A percentile compares a stretch with the other conserved stretches of the same genome.
phyloP scores from a whole-genome alignment of 306 rosid species.

The Alnus glutinosa region DNA sequence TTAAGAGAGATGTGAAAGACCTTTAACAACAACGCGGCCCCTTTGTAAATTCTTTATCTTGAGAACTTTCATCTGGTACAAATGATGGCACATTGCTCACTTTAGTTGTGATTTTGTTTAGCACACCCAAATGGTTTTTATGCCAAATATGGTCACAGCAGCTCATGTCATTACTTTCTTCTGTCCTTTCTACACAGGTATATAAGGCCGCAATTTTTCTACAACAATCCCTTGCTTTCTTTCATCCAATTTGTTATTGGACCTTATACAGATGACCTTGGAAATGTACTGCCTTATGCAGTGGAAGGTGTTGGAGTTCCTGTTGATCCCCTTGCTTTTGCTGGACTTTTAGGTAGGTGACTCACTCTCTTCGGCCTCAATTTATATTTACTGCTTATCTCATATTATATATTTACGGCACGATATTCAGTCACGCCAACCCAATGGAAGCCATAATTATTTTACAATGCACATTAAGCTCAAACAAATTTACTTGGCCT shows the following conservation, averaged over 20 bases:
- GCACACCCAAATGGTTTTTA: not conserved
- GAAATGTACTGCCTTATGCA: conserved; percentile 91
- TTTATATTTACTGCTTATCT: not conserved
- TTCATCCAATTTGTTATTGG: conserved; percentile 82
- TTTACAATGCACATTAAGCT: not conserved
- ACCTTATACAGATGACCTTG: conserved; percentile 91
- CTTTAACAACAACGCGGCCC: not conserved
- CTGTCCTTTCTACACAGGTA: conserved; percentile 56
- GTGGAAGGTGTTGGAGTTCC: conserved; percentile 99
- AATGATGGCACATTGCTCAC: not conserved
- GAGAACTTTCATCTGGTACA: too few relatives aligned
- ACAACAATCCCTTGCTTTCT: conserved; percentile 85
- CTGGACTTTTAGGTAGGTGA: conserved; percentile 94
- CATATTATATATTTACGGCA: not conserved
- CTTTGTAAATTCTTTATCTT: not conserved
- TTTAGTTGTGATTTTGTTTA: not conserved
- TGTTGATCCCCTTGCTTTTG: conserved; percentile 94
- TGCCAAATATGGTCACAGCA: not conserved
- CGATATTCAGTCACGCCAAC: not conserved
- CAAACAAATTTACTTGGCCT: not conserved
- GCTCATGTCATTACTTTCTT: not conserved
- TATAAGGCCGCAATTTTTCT: conserved; percentile 91
- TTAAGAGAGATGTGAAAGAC: not conserved
- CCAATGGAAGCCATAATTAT: not conserved
- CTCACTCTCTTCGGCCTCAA: not conserved